A percentile compares a stretch with the other conserved stretches of the same genome.
Conservation (phyloP, 1,284 basidiomycete genomes). For the Chondrostereum purpureum region DNA sequence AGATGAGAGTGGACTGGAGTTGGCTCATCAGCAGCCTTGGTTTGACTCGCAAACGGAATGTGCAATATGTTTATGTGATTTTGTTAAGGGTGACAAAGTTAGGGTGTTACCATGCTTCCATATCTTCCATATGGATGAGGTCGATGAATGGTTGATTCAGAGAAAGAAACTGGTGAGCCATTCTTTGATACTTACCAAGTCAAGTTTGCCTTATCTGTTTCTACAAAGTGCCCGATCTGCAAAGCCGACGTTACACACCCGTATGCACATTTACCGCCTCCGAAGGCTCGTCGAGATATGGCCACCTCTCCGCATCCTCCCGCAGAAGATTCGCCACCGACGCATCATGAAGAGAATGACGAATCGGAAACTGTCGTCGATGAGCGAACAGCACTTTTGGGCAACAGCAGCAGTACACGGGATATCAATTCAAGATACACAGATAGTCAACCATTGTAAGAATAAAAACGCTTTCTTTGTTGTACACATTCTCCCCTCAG, state of each 20-base stretch:
- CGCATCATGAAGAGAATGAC: background rate
- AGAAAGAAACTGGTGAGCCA: constrained; percentile 79
- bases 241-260: constrained; percentile 79
- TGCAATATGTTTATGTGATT: constrained; percentile 84
- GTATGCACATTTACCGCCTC: background rate
- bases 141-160: constrained; percentile 85
- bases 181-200: constrained; percentile 9
- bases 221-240: constrained; percentile 75
- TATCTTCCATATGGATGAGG: constrained; percentile 80
- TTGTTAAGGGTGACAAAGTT: constrained; percentile 79
- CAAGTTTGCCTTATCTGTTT: constrained; percentile 7
- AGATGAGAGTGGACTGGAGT: constrained; percentile 3
- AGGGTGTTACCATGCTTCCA: constrained; percentile 88
- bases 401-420: background rate
- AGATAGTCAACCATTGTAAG: background rate
- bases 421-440: background rate
- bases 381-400: constrained; percentile 2
- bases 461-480: too few species aligned
- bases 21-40: constrained; percentile 49
- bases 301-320: constrained; percentile 4
- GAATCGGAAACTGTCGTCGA: background rate
- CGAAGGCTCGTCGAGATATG: background rate
- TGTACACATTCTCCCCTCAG: too few species aligned
- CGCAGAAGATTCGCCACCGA: background rate
- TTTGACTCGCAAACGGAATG: constrained; percentile 75